Percentiles rank a stretch among this genome's conserved stretches.
phyloP scores from a whole-genome alignment of 2,329 filamentous ascomycete genomes.

The Lecanicillium sp. region DNA sequence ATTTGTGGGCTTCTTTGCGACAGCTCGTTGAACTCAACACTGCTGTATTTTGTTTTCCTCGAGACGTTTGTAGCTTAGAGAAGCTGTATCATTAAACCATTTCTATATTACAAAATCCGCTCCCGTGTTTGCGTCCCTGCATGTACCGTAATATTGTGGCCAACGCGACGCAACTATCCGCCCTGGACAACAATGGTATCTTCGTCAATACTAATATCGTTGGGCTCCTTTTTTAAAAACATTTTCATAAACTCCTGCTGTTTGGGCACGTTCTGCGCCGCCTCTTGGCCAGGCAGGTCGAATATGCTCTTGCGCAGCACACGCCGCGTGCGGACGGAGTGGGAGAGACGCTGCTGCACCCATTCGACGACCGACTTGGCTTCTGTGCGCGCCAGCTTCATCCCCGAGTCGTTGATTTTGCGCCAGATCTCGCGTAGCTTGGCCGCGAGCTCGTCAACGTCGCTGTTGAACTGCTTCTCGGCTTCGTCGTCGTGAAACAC shows the following conservation, averaged over 20 bases:
- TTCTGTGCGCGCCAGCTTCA: conserved; percentile 64
- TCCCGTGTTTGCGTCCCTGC: background rate
- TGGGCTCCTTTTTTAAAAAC: conserved; percentile 27
- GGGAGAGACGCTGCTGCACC: conserved; percentile 64
- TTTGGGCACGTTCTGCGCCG: conserved; percentile 31
- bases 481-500: conserved; percentile 19
- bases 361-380: conserved; percentile 70
- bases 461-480: conserved; percentile 54
- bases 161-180: conserved; percentile 1
- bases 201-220: background rate
- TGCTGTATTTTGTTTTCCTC: conserved; percentile 11
- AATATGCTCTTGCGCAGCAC: conserved; percentile 47
- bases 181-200: conserved; percentile 14
- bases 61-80: conserved; percentile 23
- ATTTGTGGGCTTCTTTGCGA: background rate
- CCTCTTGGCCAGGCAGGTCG: conserved; percentile 24
- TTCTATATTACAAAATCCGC: background rate
- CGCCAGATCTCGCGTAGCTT: conserved; percentile 50
- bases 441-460: conserved; percentile 59
- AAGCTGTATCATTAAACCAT: conserved; percentile 23
- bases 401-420: conserved; percentile 67
- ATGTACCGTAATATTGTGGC: background rate
- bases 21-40: too few species aligned
- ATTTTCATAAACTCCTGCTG: conserved; percentile 44
- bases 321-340: conserved; percentile 60